A percentile compares a stretch with the other conserved stretches of the same genome.
Evolutionary conservation across 176 grass and related monocot species (phyloP).

Genomic region (sorghum (Sorghum bicolor)): Sorghum_bicolor_NCBIv3 NC_012870.2:17736001-17736500

Average conservation of each 20-base stretch:
- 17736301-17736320: slow-evolving; percentile 89
- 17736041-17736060: slow-evolving; percentile 88
- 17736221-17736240: slow-evolving; percentile 11
- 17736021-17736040: slow-evolving; percentile 72
- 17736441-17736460: slow-evolving; percentile 60
- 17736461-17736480: slow-evolving; percentile 90
- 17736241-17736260: slow-evolving; percentile 49
- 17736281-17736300: slow-evolving; percentile 96
- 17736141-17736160: neutral
- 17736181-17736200: neutral
- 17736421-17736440: neutral
- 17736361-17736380: neutral
- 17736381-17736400: neutral
- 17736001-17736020: neutral
- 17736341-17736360: neutral
- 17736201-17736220: neutral
- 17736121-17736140: neutral
- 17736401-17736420: neutral
- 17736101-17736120: slow-evolving; percentile 79
- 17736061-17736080: slow-evolving; percentile 88
- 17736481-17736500: slow-evolving; percentile 84
- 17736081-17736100: slow-evolving; percentile 86
- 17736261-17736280: slow-evolving; percentile 84
- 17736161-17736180: neutral
- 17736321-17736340: slow-evolving; percentile 68